Evolutionary conservation across 164 flowering plant genomes (phyloP).

Genomic region (Macadamia tetraphylla): DNA sequence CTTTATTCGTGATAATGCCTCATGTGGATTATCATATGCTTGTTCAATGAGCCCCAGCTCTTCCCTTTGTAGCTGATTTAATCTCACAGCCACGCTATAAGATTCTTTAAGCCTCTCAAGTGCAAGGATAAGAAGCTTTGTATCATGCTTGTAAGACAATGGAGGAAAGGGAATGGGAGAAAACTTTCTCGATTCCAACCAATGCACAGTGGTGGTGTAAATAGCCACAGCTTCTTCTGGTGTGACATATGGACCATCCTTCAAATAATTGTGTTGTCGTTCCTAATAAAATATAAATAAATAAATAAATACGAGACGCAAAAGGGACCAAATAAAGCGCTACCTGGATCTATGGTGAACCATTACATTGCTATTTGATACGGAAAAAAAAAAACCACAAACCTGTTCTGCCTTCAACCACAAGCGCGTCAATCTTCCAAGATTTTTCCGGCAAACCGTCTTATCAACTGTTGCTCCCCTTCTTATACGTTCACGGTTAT

Average conservation of each 20-base stretch:
- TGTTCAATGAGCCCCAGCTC: slow-evolving; percentile 98
- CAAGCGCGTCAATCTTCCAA: slow-evolving; percentile 93
- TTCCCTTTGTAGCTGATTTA: slow-evolving; percentile 93
- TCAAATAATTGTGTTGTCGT: slow-evolving; percentile 97
- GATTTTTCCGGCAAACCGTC: slow-evolving; percentile 96
- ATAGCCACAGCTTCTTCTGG: slow-evolving; percentile 99
- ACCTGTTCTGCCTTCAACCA: slow-evolving; percentile 99
- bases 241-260: slow-evolving; percentile 99
- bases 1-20: slow-evolving; percentile 93
- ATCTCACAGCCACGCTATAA: slow-evolving; percentile 96
- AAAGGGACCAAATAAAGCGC: neutral
- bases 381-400: neutral
- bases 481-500: slow-evolving; percentile 98
- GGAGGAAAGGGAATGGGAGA: slow-evolving; percentile 99
- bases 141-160: slow-evolving; percentile 96
- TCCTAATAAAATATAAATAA: slow-evolving; percentile 36
- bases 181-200: slow-evolving; percentile 97
- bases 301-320: neutral
- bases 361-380: neutral
- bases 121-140: slow-evolving; percentile 97
- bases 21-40: slow-evolving; percentile 99
- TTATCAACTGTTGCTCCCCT: slow-evolving; percentile 99
- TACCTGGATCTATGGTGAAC: neutral
- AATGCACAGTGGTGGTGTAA: slow-evolving; percentile 97
- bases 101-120: slow-evolving; percentile 97